Evolutionary conservation across 352 stramenopile genomes (phyloP), one percentile per base, ranked within the genome.

Genomic region (Globisporangium megalacanthum): DNA sequence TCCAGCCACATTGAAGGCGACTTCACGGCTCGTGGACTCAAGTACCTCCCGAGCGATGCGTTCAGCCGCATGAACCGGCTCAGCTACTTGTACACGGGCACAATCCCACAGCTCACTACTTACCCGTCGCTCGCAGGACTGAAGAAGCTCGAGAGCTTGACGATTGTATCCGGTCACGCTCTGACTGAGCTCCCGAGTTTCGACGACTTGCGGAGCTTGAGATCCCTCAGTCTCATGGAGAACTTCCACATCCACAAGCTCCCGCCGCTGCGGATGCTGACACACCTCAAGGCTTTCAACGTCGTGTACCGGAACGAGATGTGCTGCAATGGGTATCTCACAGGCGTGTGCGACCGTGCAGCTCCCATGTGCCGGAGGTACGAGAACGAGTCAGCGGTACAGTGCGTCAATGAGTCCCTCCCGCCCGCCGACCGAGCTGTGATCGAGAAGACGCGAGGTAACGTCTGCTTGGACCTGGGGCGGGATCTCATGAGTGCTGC

Each of bases 291-390:
- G 20, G 55, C 45, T 15, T 60, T 65, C 48, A 56, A 61, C 33
- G 35, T 61, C 7, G 19, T 61, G 6, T 65, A 61, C 22, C 59
- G 59, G n/a, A 61, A 65, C 20, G 45, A 55, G 48, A 41, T 65
- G 35, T 65, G 59, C 48, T 65, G 59, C 45, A 65, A 65, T 44
- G 59, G 59, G 9, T 65, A 54, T 54, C 37, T 65, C 29, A 61
- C 52, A 6, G 59, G 46, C 11, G 14, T 20, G 7, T 65, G 59
- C 33, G 53, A 65, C 47, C 59, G 6, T n/a, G 0, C 7, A 6
- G n/a, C 33, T n/a, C 25, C 47, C 4, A 55, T 55, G 52, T 65
- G 52, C 42, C 44, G 17, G 6, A 22, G 13, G 15, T 20, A 48
- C 59, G 35, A 6, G 15, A 42, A 57, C 25, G 58, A 60, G n/a